phyloP scores from a whole-genome alignment of 805 yeast species.

The Ogataea zsoltii region DNA sequence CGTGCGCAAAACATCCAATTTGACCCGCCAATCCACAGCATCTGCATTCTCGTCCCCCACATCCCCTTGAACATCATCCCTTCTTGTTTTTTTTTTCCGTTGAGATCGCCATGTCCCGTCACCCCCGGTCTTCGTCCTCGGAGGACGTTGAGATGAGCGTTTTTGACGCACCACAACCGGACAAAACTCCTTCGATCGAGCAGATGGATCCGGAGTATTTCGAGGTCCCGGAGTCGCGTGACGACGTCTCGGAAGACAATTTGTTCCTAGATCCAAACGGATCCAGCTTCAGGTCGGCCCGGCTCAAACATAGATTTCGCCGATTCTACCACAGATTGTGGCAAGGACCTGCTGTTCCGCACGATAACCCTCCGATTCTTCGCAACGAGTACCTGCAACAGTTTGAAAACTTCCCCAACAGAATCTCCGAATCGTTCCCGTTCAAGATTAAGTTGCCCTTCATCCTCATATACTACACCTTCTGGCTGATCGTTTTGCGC shows the following conservation, averaged over 20 bases:
- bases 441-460: constrained; percentile 30
- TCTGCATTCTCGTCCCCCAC: too few relatives aligned
- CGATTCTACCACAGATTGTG: constrained; percentile 36
- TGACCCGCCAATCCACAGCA: too few relatives aligned
- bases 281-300: neutral
- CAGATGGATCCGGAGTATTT: constrained; percentile 1
- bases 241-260: constrained; percentile 2
- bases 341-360: constrained; percentile 55
- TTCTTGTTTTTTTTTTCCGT: too few relatives aligned
- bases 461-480: constrained; percentile 39
- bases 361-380: constrained; percentile 49
- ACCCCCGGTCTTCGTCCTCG: neutral
- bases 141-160: neutral
- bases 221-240: constrained; percentile 1
- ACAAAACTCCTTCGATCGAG: neutral
- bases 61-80: too few relatives aligned
- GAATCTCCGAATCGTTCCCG: constrained; percentile 34
- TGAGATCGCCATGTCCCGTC: neutral
- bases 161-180: neutral
- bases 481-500: constrained; percentile 48
- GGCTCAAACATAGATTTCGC: neutral
- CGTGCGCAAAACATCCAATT: too few relatives aligned
- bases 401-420: constrained; percentile 47
- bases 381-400: constrained; percentile 23
- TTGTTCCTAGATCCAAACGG: constrained; percentile 1